A percentile compares a stretch with the other conserved stretches of the same genome.
phyloP scores from a whole-genome alignment of 805 yeast species.

The Yamadazyma endophytica region DNA sequence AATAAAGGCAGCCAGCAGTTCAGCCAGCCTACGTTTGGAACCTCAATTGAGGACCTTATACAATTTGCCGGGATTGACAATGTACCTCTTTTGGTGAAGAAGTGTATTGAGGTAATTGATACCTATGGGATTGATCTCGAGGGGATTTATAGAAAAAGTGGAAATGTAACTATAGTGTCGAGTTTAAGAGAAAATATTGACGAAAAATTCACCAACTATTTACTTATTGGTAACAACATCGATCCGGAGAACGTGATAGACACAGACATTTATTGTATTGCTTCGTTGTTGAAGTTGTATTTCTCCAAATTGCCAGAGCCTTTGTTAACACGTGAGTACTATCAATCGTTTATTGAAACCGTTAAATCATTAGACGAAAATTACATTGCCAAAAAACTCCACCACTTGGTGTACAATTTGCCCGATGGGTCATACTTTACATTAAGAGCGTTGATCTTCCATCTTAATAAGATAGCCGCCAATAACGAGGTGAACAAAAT shows the following conservation, averaged over 20 bases:
- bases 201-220: slow-evolving; percentile 63
- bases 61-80: slow-evolving; percentile 79
- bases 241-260: slow-evolving; percentile 51
- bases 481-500: slow-evolving; percentile 67
- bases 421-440: slow-evolving; percentile 97
- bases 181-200: slow-evolving; percentile 70
- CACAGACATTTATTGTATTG: slow-evolving; percentile 83
- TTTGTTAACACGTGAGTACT: slow-evolving; percentile 61
- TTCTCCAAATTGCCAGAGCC: slow-evolving; percentile 87
- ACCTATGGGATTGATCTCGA: slow-evolving; percentile 78
- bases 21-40: slow-evolving; percentile 65
- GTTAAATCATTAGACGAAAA: slow-evolving; percentile 47
- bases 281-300: slow-evolving; percentile 78
- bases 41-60: slow-evolving; percentile 71
- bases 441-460: slow-evolving; percentile 77
- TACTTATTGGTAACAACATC: slow-evolving; percentile 38
- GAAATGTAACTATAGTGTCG: slow-evolving; percentile 70
- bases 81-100: slow-evolving; percentile 86
- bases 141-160: slow-evolving; percentile 86
- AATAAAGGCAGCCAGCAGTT: slow-evolving; percentile 13
- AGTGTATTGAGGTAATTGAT: slow-evolving; percentile 84
- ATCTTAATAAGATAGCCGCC: slow-evolving; percentile 68
- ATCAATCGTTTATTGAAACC: slow-evolving; percentile 61
- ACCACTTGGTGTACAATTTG: slow-evolving; percentile 79
- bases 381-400: slow-evolving; percentile 67